Conservation (phyloP, 495 filamentous ascomycete genomes). For the Aeminium ludgeri region DNA sequence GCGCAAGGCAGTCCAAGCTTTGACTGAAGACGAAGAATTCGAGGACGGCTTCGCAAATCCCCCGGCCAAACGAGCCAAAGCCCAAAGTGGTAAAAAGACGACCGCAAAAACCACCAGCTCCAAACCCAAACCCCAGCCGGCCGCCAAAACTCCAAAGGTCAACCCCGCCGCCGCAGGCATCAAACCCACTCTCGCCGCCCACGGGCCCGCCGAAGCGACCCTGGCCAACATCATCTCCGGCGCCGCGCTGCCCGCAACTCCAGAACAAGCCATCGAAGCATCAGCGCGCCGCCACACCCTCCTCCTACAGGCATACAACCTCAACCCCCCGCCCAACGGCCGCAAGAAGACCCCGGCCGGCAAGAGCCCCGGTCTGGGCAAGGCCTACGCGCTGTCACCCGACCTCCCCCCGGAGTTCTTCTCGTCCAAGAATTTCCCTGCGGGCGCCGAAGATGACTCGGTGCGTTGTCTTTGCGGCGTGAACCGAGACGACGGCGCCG, state of each 20-base stretch:
- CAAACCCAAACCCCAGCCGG: too few relatives aligned
- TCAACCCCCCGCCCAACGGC: not conserved
- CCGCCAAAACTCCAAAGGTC: too few relatives aligned
- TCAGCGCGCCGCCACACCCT: not conserved
- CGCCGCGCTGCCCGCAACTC: conserved; percentile 4
- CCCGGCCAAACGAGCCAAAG: too few relatives aligned
- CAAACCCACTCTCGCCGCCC: not conserved
- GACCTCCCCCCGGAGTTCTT: conserved; percentile 12
- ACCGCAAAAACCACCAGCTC: too few relatives aligned
- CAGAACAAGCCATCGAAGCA: conserved; percentile 4
- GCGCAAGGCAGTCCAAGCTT: too few relatives aligned
- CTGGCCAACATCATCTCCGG: conserved; percentile 4
- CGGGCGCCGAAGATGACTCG: not conserved
- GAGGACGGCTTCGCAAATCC: too few relatives aligned
- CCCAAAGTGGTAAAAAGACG: too few relatives aligned
- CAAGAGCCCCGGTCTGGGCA: too few relatives aligned
- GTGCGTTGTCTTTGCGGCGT: conserved; percentile 10
- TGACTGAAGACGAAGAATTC: too few relatives aligned
- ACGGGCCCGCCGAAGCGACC: too few relatives aligned
- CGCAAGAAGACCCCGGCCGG: not conserved
- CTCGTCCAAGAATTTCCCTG: not conserved
- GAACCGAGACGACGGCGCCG: conserved; percentile 2
- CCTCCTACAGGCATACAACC: not conserved
- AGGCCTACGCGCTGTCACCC: not conserved
- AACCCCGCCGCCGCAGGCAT: too few relatives aligned